These are phyloP conservation scores for Acidiella bohemica DNA, from an alignment of 495 filamentous ascomycete species.

Conservation along the genomic window DNA sequence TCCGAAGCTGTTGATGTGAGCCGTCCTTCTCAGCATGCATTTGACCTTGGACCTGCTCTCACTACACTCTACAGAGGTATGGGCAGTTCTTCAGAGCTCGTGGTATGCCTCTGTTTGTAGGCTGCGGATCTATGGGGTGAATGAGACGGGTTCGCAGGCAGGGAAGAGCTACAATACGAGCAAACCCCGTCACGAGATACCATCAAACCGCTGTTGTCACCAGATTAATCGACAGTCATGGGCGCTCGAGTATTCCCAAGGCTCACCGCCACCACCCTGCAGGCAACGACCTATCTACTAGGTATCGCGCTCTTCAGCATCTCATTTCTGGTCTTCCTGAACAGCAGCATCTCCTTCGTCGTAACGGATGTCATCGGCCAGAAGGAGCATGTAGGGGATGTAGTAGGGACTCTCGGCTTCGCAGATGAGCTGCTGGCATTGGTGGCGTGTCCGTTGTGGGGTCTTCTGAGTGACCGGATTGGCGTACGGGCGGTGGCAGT, in stretches of 20 bases:
- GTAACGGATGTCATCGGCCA: conserved; percentile 80
- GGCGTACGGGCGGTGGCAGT: conserved; percentile 62
- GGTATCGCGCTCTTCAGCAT: conserved; percentile 91
- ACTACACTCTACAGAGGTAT: too few relatives aligned
- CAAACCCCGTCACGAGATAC: too few relatives aligned
- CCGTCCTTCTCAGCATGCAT: too few relatives aligned
- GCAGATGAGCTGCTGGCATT: conserved; percentile 88
- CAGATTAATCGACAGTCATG: too few relatives aligned
- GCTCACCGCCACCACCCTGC: conserved; percentile 54
- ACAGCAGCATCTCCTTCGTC: conserved; percentile 84
- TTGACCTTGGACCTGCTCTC: too few relatives aligned
- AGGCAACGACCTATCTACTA: conserved; percentile 69
- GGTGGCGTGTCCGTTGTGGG: conserved; percentile 84
- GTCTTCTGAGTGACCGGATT: conserved; percentile 73
- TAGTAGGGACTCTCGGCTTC: conserved; percentile 88
- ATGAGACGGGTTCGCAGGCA: too few relatives aligned
- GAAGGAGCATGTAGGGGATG: conserved; percentile 63
- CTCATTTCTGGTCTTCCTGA: conserved; percentile 93
- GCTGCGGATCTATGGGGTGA: too few relatives aligned
- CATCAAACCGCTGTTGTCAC: too few relatives aligned
- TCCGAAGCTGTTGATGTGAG: too few relatives aligned
- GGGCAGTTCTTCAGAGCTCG: too few relatives aligned
- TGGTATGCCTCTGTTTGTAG: too few relatives aligned
- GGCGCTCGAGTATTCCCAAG: conserved; percentile 16
- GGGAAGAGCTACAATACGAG: too few relatives aligned